A percentile compares a stretch with the other conserved stretches of the same genome.
Conservation (phyloP, 2,329 filamentous ascomycete species). For the Thelonectria olida region DNA sequence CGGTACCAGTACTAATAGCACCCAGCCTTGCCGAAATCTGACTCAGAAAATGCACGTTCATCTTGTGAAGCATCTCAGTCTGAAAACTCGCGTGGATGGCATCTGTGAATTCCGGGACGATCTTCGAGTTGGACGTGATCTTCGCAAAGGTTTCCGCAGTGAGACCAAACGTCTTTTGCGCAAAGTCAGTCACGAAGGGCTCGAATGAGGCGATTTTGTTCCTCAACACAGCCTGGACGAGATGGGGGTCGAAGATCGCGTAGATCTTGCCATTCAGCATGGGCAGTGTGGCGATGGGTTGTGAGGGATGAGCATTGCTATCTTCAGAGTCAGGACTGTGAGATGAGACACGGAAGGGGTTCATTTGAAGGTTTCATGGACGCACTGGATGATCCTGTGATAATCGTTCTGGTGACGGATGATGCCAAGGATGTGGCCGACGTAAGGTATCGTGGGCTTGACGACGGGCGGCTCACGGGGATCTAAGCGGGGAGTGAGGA, state of each 20-base stretch:
- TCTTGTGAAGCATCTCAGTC: conserved; percentile 45
- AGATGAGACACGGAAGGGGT: too few relatives aligned
- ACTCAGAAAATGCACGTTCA: conserved; percentile 31
- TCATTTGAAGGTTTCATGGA: background rate
- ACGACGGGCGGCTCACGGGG: conserved; percentile 54
- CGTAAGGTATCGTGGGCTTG: conserved; percentile 50
- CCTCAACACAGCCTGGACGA: conserved; percentile 51
- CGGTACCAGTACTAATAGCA: conserved; percentile 18
- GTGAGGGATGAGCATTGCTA: conserved; percentile 37
- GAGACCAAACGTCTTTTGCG: conserved; percentile 49
- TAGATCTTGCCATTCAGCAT: conserved; percentile 56
- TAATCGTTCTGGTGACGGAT: conserved; percentile 49
- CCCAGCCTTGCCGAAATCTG: conserved; percentile 25
- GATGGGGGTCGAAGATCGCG: conserved; percentile 50
- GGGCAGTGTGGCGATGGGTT: conserved; percentile 54
- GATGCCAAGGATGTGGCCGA: conserved; percentile 58
- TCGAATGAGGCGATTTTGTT: conserved; percentile 53
- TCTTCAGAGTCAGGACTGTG: background rate
- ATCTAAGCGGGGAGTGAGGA: conserved; percentile 36
- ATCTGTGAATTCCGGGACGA: conserved; percentile 42
- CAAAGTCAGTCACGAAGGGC: conserved; percentile 50
- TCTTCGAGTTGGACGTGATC: background rate
- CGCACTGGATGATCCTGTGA: conserved; percentile 49
- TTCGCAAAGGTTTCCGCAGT: conserved; percentile 42
- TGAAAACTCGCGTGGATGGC: conserved; percentile 45